Percentiles rank a stretch among this genome's conserved stretches.
These are phyloP conservation scores for Hordeum marinum DNA, from an alignment of 176 grass and related monocot species.

Conservation along the genomic window DNA sequence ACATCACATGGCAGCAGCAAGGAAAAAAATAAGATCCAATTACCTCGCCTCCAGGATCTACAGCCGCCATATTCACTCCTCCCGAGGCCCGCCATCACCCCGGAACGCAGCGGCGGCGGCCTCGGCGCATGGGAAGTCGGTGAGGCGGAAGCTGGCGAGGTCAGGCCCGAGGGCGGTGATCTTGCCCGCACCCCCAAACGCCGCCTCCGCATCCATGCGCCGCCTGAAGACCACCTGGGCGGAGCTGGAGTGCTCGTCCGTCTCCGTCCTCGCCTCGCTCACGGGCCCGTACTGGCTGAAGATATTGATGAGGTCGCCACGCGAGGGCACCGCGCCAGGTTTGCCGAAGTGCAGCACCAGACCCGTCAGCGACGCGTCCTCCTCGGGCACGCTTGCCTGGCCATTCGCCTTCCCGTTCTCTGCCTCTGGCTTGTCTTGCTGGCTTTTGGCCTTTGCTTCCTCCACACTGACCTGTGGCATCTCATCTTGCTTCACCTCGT, in stretches of 20 bases:
- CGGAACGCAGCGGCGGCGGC: not conserved
- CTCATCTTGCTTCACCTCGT: no score
- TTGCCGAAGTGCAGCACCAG: slow-evolving; percentile 51
- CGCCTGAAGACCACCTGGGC: slow-evolving; percentile 65
- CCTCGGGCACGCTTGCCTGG: not conserved
- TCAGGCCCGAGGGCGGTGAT: slow-evolving; percentile 46
- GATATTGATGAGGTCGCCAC: slow-evolving; percentile 49
- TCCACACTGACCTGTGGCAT: not conserved
- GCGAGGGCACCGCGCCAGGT: slow-evolving; percentile 37
- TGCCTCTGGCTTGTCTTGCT: not conserved
- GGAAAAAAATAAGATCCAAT: not conserved
- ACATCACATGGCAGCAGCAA: not conserved
- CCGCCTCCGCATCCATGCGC: slow-evolving; percentile 56
- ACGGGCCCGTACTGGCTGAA: slow-evolving; percentile 73
- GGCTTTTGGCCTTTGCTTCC: not conserved
- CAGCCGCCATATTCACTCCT: slow-evolving; percentile 11
- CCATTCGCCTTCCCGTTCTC: slow-evolving; percentile 31
- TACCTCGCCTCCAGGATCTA: not conserved
- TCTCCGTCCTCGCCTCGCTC: slow-evolving; percentile 48
- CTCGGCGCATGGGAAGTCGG: slow-evolving; percentile 20
- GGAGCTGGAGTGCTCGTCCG: slow-evolving; percentile 22
- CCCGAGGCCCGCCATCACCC: not conserved
- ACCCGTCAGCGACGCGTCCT: slow-evolving; percentile 35
- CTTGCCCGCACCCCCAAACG: slow-evolving; percentile 54
- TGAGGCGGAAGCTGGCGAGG: slow-evolving; percentile 54